These are phyloP conservation scores for Ceratocystis colombiana DNA, from an alignment of 2,329 filamentous ascomycete species.

Conservation along the genomic window DNA sequence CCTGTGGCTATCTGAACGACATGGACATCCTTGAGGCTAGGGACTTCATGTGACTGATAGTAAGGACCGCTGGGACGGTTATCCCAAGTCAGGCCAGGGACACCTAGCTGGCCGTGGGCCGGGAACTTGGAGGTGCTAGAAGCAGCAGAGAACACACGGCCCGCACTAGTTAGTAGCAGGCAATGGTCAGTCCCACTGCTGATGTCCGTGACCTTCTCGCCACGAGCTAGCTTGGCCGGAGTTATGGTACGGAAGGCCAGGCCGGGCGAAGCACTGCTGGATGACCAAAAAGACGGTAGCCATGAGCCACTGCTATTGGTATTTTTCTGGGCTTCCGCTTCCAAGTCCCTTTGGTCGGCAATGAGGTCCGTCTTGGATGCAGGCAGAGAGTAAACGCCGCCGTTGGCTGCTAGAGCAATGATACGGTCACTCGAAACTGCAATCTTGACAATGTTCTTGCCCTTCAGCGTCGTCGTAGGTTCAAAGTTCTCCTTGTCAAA, in stretches of 20 bases:
- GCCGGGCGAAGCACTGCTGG: constrained; percentile 30
- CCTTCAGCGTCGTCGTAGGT: constrained; percentile 63
- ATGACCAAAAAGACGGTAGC: constrained; percentile 58
- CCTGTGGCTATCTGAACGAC: constrained; percentile 69
- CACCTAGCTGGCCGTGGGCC: constrained; percentile 71
- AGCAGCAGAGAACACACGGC: constrained; percentile 81
- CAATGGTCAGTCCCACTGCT: constrained; percentile 75
- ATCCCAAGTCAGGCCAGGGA: constrained; percentile 71
- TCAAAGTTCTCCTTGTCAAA: constrained; percentile 55
- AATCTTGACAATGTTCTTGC: constrained; percentile 69
- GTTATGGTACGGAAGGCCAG: constrained; percentile 65
- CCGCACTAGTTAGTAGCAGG: constrained; percentile 70
- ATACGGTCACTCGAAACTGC: constrained; percentile 74
- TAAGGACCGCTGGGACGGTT: constrained; percentile 67
- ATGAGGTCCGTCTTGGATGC: constrained; percentile 62
- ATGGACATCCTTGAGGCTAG: constrained; percentile 58
- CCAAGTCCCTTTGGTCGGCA: constrained; percentile 46
- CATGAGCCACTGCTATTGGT: constrained; percentile 43
- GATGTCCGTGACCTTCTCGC: constrained; percentile 65
- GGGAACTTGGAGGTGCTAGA: constrained; percentile 71
- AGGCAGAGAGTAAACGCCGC: constrained; percentile 76
- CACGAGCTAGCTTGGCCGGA: constrained; percentile 52
- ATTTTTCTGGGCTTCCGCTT: constrained; percentile 34
- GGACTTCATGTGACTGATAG: constrained; percentile 73
- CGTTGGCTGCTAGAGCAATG: constrained; percentile 63